These are phyloP conservation scores for Cordyceps fumosorosea DNA, from an alignment of 2,329 filamentous ascomycete species.

Conservation along the genomic window DNA sequence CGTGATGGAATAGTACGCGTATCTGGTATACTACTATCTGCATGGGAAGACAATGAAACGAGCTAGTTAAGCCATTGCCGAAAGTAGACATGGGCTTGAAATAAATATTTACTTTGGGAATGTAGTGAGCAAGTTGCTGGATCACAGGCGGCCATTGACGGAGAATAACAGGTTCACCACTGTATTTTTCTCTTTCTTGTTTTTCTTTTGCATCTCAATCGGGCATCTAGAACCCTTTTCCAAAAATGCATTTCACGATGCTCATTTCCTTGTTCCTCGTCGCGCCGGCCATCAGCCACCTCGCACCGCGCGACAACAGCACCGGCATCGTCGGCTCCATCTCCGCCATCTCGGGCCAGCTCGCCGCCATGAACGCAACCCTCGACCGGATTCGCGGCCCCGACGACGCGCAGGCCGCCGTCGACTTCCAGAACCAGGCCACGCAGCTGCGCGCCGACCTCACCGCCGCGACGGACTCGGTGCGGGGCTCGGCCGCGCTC, in stretches of 20 bases:
- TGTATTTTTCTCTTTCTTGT: neutral
- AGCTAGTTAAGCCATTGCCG: too few relatives aligned
- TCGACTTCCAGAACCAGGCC: conserved; percentile 7
- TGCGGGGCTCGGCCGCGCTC: neutral
- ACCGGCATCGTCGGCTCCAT: neutral
- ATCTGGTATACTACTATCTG: too few relatives aligned
- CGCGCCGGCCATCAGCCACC: neutral
- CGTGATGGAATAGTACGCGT: too few relatives aligned
- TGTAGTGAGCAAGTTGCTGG: too few relatives aligned
- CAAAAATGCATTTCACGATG: neutral
- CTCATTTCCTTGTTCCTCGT: neutral
- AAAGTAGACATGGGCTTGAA: too few relatives aligned
- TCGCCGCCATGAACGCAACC: neutral
- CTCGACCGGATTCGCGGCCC: conserved; percentile 1
- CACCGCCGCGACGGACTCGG: neutral
- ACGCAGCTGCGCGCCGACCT: neutral
- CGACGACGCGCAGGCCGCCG: neutral
- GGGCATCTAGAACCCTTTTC: neutral
- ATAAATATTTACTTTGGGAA: too few relatives aligned
- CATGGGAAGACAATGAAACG: too few relatives aligned
- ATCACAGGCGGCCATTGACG: too few relatives aligned
- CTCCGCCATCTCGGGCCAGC: neutral
- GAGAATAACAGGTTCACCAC: too few relatives aligned
- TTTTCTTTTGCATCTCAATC: neutral
- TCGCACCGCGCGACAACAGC: neutral